Base-by-base conservation (phyloP, 2,329 filamentous ascomycete genomes). In the Apiospora kogelbergensis region DNA sequence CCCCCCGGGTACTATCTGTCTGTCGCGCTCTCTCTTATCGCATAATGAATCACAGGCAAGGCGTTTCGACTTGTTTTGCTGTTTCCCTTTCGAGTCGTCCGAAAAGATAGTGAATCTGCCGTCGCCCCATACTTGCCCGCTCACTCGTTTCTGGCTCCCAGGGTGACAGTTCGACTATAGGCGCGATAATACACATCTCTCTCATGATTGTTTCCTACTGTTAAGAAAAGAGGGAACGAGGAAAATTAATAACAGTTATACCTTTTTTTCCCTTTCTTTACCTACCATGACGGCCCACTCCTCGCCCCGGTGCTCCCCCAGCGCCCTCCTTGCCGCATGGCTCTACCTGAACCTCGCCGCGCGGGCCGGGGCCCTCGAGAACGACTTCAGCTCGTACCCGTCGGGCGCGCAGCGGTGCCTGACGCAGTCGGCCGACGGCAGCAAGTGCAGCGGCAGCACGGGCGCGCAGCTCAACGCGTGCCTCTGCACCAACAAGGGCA, bases 401-500 rank as follows among this genome's bases (percentile, higher is more conserved):
- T 20, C 72, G 26, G 74, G 70, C 24, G 76, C 84, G 2, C 83
- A 84, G 68, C 7, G 73, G 9, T 88, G 86, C 69, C 77, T 88
- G 1, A 75, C 80, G 71, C 64, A 78, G 20, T 78, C 84, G 5
- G 80, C 84, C 40, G 73, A 78, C 63, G 41, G 69, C 24, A 82
- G 81, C 20, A 72, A 75, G 5, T 88, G 86, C 76, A 76, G 77
- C 6, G 82, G 82, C 22, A 73, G 74, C 24, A 81, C 80, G 0
- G 78, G 80, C 2, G 60, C 73, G 0, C 76, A 80, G 40, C 78
- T 86, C 70, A 88, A 88, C 72, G 67, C 74, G 2, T 88, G 86
- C 67, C 79, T 88, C 1, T 88, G 86, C 74, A 74, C 76, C 70
- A 86, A 88, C 71, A 77, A 79, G 41, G 83, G 83, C 68, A 78